These are phyloP conservation scores for Trichoderma sp. DNA, from an alignment of 2,329 filamentous ascomycete genomes.

Conservation along the genomic window DNA sequence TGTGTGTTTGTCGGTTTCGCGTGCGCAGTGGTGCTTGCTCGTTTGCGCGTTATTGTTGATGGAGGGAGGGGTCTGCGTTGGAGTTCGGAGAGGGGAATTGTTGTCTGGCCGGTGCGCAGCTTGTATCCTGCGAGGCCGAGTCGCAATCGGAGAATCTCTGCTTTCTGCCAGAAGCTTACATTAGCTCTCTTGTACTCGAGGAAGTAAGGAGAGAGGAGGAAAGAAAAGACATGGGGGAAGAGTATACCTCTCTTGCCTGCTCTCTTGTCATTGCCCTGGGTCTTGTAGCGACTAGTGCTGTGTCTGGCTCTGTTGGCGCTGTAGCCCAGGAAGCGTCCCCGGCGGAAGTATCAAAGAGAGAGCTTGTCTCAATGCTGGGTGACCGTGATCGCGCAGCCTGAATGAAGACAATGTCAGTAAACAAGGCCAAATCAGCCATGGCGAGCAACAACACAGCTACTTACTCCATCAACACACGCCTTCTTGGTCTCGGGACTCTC, in stretches of 20 bases:
- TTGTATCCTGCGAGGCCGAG: constrained; percentile 74
- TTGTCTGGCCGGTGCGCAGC: constrained; percentile 69
- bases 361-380: constrained; percentile 47
- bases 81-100: constrained; percentile 64
- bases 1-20: constrained; percentile 4
- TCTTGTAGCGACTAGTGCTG: constrained; percentile 24
- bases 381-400: constrained; percentile 33
- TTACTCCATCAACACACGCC: constrained; percentile 40
- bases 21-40: not conserved
- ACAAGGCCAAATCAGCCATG: not conserved
- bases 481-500: constrained; percentile 36
- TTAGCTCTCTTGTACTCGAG: not conserved
- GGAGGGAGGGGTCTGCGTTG: constrained; percentile 42
- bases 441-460: constrained; percentile 5
- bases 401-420: not conserved
- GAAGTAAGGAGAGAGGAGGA: not conserved
- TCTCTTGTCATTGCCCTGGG: constrained; percentile 49
- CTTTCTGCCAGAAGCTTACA: constrained; percentile 48
- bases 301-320: constrained; percentile 52
- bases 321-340: constrained; percentile 53
- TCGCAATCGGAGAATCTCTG: constrained; percentile 66
- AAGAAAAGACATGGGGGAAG: not conserved
- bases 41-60: constrained; percentile 18
- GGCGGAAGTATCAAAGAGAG: constrained; percentile 53
- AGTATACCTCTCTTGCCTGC: constrained; percentile 53